Evolutionary conservation across 2,329 filamentous ascomycete species (phyloP).

Genomic region (Nothopassalora personata): DNA sequence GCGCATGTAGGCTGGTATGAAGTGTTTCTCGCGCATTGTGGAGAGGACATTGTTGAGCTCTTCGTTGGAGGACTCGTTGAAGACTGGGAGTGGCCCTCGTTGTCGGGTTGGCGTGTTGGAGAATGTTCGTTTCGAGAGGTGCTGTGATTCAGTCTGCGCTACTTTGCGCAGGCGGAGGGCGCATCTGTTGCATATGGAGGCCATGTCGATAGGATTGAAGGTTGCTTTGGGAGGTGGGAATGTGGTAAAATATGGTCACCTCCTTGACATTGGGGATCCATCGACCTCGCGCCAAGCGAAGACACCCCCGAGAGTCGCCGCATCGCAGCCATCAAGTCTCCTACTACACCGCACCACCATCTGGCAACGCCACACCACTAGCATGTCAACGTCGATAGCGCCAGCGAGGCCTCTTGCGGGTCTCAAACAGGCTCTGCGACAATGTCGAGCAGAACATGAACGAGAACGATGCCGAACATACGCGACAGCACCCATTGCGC

Average conservation of each 20-base stretch:
- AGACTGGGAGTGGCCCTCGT: conserved; percentile 34
- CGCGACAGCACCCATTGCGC: conserved; percentile 38
- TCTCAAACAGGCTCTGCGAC: conserved; percentile 61
- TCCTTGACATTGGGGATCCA: neutral
- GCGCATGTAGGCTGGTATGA: conserved; percentile 42
- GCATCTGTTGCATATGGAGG: conserved; percentile 30
- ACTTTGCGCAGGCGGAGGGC: conserved; percentile 29
- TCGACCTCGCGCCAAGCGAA: neutral
- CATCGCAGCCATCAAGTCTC: conserved; percentile 2
- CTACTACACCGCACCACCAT: neutral
- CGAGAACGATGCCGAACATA: conserved; percentile 27
- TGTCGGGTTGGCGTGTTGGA: conserved; percentile 16
- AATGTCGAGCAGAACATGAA: conserved; percentile 41
- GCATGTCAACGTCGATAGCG: conserved; percentile 55
- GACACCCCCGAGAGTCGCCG: conserved; percentile 14
- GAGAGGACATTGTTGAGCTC: conserved; percentile 39
- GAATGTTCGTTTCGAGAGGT: conserved; percentile 22
- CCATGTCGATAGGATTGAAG: conserved; percentile 4
- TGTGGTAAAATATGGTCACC: neutral
- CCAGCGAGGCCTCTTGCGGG: conserved; percentile 63
- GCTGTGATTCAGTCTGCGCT: conserved; percentile 15
- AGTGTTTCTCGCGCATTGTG: conserved; percentile 39
- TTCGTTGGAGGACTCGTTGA: conserved; percentile 37
- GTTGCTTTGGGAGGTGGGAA: neutral
- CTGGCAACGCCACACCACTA: conserved; percentile 7